Conservation (phyloP, 108 stramenopile genomes). For the Nannochloropsis gaditana region DNA sequence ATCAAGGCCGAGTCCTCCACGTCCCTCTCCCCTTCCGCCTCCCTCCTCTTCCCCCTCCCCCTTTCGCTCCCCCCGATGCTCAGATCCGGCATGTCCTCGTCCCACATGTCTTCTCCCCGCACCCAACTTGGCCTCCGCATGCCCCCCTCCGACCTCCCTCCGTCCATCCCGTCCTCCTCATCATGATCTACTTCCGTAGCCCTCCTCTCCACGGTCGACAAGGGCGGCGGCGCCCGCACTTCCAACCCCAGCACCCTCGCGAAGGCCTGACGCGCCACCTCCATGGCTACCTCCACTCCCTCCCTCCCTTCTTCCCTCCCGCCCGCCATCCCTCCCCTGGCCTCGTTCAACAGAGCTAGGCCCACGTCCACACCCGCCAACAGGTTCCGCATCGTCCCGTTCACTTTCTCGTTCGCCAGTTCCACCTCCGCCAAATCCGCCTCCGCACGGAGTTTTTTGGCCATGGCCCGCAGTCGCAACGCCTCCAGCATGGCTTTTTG, state of each 20-base stretch:
- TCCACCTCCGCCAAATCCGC: not conserved
- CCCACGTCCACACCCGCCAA: not conserved
- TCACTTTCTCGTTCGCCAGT: not conserved
- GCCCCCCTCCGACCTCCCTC: not conserved
- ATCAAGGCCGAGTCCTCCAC: constrained; percentile 11
- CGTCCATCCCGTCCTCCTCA: not conserved
- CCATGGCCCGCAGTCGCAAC: not conserved
- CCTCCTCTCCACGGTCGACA: constrained; percentile 4
- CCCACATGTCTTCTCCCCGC: constrained; percentile 16
- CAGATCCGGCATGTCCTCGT: not conserved
- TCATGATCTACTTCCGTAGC: not conserved
- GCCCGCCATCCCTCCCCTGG: not conserved
- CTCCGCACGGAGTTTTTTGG: not conserved
- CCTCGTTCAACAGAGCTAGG: not conserved
- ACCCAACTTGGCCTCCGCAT: constrained; percentile 5
- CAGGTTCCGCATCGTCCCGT: not conserved
- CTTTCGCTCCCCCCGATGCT: not conserved
- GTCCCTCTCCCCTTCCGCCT: not conserved
- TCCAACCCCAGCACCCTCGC: constrained; percentile 16
- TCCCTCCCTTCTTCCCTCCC: not conserved
- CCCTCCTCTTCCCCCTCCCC: not conserved
- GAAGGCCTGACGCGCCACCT: not conserved
- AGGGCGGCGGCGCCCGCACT: not conserved
- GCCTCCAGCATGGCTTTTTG: constrained; percentile 2
- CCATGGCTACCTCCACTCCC: not conserved